Evolutionary conservation across 148 eudicot species (phyloP).

Genomic region (Chenopodium quinoa): DNA sequence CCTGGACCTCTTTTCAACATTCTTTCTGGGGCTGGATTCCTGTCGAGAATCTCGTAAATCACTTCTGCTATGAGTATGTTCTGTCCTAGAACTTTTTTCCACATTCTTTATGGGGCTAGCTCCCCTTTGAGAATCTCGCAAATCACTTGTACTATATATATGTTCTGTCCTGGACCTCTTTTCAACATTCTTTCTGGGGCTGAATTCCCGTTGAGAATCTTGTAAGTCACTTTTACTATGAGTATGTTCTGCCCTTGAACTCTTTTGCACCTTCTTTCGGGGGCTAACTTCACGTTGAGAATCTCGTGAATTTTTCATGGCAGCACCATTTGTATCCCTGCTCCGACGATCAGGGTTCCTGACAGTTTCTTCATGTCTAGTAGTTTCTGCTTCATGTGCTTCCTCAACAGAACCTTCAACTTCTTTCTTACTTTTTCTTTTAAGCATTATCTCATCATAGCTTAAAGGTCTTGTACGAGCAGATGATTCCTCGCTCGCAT

Average conservation of each 20-base stretch:
- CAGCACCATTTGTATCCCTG: constrained; percentile 29
- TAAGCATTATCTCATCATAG: constrained; percentile 80
- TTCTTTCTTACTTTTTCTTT: constrained; percentile 56
- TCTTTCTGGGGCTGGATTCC: neutral
- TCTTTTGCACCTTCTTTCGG: constrained; percentile 39
- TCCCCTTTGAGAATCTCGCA: constrained; percentile 16
- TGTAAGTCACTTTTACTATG: constrained; percentile 26
- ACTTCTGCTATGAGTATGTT: constrained; percentile 21
- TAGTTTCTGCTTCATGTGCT: constrained; percentile 28
- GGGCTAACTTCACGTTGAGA: constrained; percentile 39
- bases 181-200: no score
- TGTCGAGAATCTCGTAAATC: neutral
- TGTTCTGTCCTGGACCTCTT: no score
- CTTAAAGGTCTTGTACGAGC: constrained; percentile 93
- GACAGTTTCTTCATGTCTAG: constrained; percentile 26
- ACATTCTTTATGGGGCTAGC: constrained; percentile 38
- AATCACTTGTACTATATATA: no score
- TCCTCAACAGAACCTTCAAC: constrained; percentile 32
- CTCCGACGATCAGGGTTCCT: constrained; percentile 28
- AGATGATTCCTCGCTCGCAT: constrained; percentile 59
- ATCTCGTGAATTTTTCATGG: constrained; percentile 32
- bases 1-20: neutral
- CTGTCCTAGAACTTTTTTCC: constrained; percentile 33
- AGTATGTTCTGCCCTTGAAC: constrained; percentile 31
- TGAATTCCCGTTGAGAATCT: no score